These are phyloP conservation scores for Graphium sp. DNA, from an alignment of 2,329 filamentous ascomycete genomes.

Conservation along the genomic window DNA sequence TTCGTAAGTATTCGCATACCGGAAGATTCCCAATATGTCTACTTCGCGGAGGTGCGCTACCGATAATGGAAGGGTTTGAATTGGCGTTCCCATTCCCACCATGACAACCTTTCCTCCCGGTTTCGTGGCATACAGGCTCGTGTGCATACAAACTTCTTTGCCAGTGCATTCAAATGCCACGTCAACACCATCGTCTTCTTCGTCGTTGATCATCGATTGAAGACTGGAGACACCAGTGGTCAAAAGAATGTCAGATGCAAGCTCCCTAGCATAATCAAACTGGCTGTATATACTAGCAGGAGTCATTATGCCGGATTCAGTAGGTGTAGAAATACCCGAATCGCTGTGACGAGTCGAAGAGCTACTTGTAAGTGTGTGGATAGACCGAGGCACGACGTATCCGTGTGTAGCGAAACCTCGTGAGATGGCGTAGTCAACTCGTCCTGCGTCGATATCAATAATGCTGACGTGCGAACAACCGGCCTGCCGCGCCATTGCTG, in stretches of 20 bases:
- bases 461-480: slow-evolving; percentile 43
- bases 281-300: slow-evolving; percentile 27
- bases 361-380: slow-evolving; percentile 23
- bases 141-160: slow-evolving; percentile 59
- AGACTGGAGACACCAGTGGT: slow-evolving; percentile 14
- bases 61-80: slow-evolving; percentile 58
- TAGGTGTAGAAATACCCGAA: slow-evolving; percentile 5
- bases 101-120: slow-evolving; percentile 59
- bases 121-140: slow-evolving; percentile 53
- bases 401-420: slow-evolving; percentile 44
- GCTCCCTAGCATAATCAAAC: slow-evolving; percentile 30
- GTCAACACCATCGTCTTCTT: slow-evolving; percentile 51
- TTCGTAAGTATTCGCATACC: slow-evolving; percentile 61
- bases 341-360: slow-evolving; percentile 21
- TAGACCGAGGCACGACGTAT: slow-evolving; percentile 29
- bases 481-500: slow-evolving; percentile 43
- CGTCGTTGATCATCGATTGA: slow-evolving; percentile 18
- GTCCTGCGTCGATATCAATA: slow-evolving; percentile 40
- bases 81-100: slow-evolving; percentile 64
- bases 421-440: slow-evolving; percentile 40
- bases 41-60: slow-evolving; percentile 60
- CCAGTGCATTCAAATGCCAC: slow-evolving; percentile 64
- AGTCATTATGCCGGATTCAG: slow-evolving; percentile 19
- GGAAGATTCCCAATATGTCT: slow-evolving; percentile 63
- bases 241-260: slow-evolving; percentile 31